These are phyloP conservation scores for Ustilago lituana DNA, from an alignment of 1,284 basidiomycete genomes.

Conservation along the genomic window DNA sequence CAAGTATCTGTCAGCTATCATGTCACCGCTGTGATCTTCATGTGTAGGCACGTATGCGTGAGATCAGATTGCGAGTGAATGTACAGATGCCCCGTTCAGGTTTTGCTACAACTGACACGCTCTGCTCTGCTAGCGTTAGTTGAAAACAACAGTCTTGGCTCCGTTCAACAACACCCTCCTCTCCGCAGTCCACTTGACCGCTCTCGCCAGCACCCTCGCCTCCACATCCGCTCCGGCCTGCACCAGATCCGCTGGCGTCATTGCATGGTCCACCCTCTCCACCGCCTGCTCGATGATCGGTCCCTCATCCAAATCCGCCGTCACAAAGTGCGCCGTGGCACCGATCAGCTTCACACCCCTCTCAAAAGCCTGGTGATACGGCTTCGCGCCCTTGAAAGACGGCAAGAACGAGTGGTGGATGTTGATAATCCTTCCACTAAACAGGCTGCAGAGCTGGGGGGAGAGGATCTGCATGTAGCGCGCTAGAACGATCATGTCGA, in stretches of 20 bases:
- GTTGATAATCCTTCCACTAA: slow-evolving; percentile 62
- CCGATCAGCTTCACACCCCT: slow-evolving; percentile 65
- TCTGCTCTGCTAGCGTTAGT: too few species aligned
- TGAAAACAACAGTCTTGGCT: slow-evolving; percentile 64
- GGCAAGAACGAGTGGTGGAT: slow-evolving; percentile 66
- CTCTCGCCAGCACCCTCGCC: slow-evolving; percentile 59
- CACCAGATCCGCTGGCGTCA: slow-evolving; percentile 56
- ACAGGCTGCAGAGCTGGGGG: slow-evolving; percentile 54
- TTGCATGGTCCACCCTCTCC: slow-evolving; percentile 59
- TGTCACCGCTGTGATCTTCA: too few species aligned
- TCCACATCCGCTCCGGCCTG: slow-evolving; percentile 61
- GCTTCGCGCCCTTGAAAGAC: slow-evolving; percentile 64
- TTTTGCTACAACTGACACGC: too few species aligned
- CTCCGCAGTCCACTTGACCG: slow-evolving; percentile 64
- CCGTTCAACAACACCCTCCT: slow-evolving; percentile 63
- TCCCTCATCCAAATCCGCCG: slow-evolving; percentile 63
- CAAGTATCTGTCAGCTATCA: too few species aligned
- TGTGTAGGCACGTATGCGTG: too few species aligned
- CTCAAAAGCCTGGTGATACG: slow-evolving; percentile 65
- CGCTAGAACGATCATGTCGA: slow-evolving; percentile 65
- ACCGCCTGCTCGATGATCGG: slow-evolving; percentile 66
- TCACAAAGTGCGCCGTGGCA: slow-evolving; percentile 65
- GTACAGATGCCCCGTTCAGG: too few species aligned
- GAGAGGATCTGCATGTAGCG: slow-evolving; percentile 65
- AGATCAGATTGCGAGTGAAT: too few species aligned